phyloP scores from a whole-genome alignment of 352 stramenopile genomes.

The Peronospora tabacina region DNA sequence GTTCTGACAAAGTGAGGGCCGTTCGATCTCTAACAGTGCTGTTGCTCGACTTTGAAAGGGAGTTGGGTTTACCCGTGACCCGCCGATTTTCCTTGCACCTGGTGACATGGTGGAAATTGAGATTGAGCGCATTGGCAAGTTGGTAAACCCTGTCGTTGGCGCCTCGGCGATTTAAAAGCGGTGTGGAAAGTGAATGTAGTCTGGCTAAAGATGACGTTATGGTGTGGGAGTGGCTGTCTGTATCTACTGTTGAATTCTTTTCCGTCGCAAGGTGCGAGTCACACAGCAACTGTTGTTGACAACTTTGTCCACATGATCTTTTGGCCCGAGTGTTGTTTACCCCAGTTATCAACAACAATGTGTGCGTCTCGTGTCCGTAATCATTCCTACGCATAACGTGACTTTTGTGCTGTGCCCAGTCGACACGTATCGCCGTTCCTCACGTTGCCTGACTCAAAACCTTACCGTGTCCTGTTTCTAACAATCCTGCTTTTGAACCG shows the following conservation, averaged over 20 bases:
- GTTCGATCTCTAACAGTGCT: conserved; percentile 1
- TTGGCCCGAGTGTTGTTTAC: neutral
- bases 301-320: conserved; percentile 1
- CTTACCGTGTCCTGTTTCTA: too few relatives aligned
- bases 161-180: conserved; percentile 50
- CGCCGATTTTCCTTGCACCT: conserved; percentile 74
- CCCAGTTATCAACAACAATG: too few relatives aligned
- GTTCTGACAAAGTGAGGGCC: neutral
- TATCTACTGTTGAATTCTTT: neutral
- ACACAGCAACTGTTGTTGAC: neutral
- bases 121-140: conserved; percentile 85
- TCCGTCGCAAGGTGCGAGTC: neutral
- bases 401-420: too few relatives aligned
- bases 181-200: neutral
- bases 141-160: conserved; percentile 77
- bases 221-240: neutral
- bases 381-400: too few relatives aligned
- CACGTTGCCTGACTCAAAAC: too few relatives aligned
- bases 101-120: conserved; percentile 88
- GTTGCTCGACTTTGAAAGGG: conserved; percentile 33
- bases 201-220: neutral
- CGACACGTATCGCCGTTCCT: too few relatives aligned
- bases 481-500: too few relatives aligned
- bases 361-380: too few relatives aligned
- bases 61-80: conserved; percentile 83